These are phyloP conservation scores for Podaxis carcinomalis DNA, from an alignment of 768 basidiomycete species.

Conservation along the genomic window DNA sequence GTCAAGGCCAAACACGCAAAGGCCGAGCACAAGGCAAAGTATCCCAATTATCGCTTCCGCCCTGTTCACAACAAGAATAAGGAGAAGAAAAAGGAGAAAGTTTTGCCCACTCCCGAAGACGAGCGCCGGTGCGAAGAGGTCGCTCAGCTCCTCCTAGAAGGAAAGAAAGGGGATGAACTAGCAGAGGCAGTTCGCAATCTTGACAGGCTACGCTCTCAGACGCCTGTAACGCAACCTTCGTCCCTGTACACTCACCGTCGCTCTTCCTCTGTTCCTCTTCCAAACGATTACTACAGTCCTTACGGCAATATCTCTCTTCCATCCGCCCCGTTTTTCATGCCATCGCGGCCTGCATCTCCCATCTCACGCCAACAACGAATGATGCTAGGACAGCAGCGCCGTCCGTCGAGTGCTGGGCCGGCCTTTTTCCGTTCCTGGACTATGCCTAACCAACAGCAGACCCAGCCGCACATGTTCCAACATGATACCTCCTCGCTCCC, in stretches of 20 bases:
- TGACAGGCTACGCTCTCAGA: slow-evolving; percentile 30
- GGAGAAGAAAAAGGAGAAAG: slow-evolving; percentile 33
- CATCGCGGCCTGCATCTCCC: slow-evolving; percentile 15
- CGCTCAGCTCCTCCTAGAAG: slow-evolving; percentile 58
- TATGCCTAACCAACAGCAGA: background rate
- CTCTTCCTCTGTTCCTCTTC: slow-evolving; percentile 61
- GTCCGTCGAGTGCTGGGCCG: slow-evolving; percentile 14
- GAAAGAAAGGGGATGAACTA: slow-evolving; percentile 68
- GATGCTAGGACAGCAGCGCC: slow-evolving; percentile 13
- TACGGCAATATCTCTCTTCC: slow-evolving; percentile 37
- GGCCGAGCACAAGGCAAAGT: slow-evolving; percentile 62
- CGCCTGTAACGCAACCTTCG: slow-evolving; percentile 12
- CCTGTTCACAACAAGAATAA: slow-evolving; percentile 53
- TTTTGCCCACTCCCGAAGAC: slow-evolving; percentile 41
- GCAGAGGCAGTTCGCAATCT: slow-evolving; percentile 55
- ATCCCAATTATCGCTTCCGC: slow-evolving; percentile 62
- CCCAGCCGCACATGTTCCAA: slow-evolving; percentile 7
- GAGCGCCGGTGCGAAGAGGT: slow-evolving; percentile 68
- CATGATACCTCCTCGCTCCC: slow-evolving; percentile 13
- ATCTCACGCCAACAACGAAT: slow-evolving; percentile 13
- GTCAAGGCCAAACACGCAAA: slow-evolving; percentile 68
- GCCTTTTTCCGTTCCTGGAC: slow-evolving; percentile 12
- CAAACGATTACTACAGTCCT: slow-evolving; percentile 29
- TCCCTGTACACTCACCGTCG: slow-evolving; percentile 41
- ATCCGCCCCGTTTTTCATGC: slow-evolving; percentile 34